Evolutionary conservation across 306 rosid genomes (phyloP).

Genomic region (Myrica gale): DNA sequence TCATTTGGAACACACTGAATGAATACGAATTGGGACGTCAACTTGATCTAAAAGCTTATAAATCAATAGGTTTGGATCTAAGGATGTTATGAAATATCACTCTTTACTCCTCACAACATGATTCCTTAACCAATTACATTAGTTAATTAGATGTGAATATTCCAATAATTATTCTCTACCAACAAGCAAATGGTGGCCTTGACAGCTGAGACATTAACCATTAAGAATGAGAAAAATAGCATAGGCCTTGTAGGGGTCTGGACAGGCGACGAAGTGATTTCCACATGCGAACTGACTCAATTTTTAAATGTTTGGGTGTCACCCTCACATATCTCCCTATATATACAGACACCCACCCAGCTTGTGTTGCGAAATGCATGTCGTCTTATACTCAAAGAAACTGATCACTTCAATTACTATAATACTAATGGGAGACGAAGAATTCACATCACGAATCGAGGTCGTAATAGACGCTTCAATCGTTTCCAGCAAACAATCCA

Average conservation of each 20-base stretch:
- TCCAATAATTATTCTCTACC: too few relatives aligned
- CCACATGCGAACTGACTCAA: background rate
- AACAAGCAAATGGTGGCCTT: too few relatives aligned
- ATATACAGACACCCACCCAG: background rate
- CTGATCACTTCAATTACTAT: background rate
- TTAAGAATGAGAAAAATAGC: too few relatives aligned
- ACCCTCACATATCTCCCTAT: background rate
- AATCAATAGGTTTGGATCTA: too few relatives aligned
- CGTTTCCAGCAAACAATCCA: background rate
- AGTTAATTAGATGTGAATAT: background rate
- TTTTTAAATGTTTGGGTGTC: background rate
- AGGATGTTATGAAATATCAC: too few relatives aligned
- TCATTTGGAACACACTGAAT: too few relatives aligned
- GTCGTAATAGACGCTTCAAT: conserved; percentile 16
- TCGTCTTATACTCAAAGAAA: background rate
- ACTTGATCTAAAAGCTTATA: too few relatives aligned
- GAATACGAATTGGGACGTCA: too few relatives aligned
- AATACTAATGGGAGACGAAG: conserved; percentile 6
- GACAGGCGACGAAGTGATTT: background rate
- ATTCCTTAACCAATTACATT: background rate
- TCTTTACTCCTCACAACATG: too few relatives aligned
- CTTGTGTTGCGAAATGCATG: background rate
- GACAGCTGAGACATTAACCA: too few relatives aligned
- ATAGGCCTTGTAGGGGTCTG: too few relatives aligned
- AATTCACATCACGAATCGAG: background rate